Conservation (phyloP, 2,329 filamentous ascomycete species). For the Claviceps sp. region DNA sequence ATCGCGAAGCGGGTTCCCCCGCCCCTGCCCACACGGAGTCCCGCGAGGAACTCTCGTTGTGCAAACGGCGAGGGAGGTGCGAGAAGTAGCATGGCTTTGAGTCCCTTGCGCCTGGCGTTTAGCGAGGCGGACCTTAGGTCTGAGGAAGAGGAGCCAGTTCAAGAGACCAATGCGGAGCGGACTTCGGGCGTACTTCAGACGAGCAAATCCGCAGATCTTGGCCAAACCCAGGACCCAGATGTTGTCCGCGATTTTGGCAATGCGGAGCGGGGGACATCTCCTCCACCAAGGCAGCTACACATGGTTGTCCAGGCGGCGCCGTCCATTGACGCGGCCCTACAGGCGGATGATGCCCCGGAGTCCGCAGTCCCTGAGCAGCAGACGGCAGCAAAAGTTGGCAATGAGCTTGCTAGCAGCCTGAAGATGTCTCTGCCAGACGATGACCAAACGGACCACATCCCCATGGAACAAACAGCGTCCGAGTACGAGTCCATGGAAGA, state of each 20-base stretch:
- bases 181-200: background rate
- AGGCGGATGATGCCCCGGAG: background rate
- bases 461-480: background rate
- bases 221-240: background rate
- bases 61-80: constrained; percentile 43
- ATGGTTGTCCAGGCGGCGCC: background rate
- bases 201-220: background rate
- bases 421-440: constrained; percentile 3
- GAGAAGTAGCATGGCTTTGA: constrained; percentile 39
- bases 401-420: background rate
- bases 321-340: background rate
- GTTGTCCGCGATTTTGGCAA: background rate
- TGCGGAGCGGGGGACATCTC: background rate
- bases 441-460: background rate
- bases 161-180: background rate
- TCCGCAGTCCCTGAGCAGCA: background rate
- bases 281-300: background rate
- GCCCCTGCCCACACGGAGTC: constrained; percentile 64
- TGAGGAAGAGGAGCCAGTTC: constrained; percentile 10
- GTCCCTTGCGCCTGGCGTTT: constrained; percentile 38
- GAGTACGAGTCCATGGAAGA: background rate
- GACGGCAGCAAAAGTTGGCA: background rate
- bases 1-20: constrained; percentile 73
- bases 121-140: constrained; percentile 17
- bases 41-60: constrained; percentile 44